These are phyloP conservation scores for Apophysomyces trapeziformis DNA, from an alignment of 371 early-diverging fungal species.

Conservation along the genomic window DNA sequence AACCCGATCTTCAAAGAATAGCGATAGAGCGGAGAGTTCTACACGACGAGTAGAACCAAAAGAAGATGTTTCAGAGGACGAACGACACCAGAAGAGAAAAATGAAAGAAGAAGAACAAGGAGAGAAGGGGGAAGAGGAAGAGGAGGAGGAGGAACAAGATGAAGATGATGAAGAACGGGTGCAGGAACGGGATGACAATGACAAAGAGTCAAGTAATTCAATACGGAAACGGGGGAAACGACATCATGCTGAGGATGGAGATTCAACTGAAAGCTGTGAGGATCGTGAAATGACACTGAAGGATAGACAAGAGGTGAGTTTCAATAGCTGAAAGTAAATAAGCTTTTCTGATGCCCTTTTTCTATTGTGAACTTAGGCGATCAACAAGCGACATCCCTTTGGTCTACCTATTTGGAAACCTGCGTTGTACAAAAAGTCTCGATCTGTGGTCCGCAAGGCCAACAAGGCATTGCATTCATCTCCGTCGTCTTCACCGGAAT, in stretches of 20 bases:
- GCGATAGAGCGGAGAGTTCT: too few relatives aligned
- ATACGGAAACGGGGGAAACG: constrained; percentile 2
- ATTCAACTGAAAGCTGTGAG: constrained; percentile 29
- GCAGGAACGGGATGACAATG: constrained; percentile 13
- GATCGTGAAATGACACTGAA: constrained; percentile 66
- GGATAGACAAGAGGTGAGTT: constrained; percentile 66
- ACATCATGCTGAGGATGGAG: constrained; percentile 28
- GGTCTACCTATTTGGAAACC: constrained; percentile 97
- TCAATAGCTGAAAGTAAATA: background rate
- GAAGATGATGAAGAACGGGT: constrained; percentile 20
- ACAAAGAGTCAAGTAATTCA: constrained; percentile 11
- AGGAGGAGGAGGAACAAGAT: constrained; percentile 10
- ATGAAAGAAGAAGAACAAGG: constrained; percentile 4
- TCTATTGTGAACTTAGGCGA: constrained; percentile 50
- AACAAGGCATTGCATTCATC: constrained; percentile 84
- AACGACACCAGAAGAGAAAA: background rate
- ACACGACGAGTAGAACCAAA: background rate
- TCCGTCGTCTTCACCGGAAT: constrained; percentile 66
- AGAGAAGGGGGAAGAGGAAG: constrained; percentile 2
- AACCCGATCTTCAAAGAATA: too few relatives aligned
- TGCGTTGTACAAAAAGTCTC: constrained; percentile 93
- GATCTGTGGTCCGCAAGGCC: constrained; percentile 83
- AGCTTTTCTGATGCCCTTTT: background rate
- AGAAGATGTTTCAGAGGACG: background rate
- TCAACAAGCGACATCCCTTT: constrained; percentile 91